Evolutionary conservation across 2,329 filamentous ascomycete genomes (phyloP).

Genomic region (Torrubiella hemipterigena): DNA sequence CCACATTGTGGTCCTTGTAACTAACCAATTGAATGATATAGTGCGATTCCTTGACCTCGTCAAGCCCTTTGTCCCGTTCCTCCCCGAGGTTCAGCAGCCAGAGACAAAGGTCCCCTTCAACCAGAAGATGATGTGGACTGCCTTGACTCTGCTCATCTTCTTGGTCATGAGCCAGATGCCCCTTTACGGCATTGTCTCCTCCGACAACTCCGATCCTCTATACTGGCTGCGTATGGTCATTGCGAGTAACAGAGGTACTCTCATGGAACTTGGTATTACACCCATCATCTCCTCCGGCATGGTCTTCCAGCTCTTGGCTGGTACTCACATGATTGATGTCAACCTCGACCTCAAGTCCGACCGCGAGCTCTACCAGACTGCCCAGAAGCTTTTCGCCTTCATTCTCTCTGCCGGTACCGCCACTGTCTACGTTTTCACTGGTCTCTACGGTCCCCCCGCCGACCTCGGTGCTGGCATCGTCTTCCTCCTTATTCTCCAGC

Average conservation of each 20-base stretch:
- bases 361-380: conserved; percentile 98
- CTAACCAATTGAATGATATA: too few relatives aligned
- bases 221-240: conserved; percentile 99
- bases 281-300: conserved; percentile 99
- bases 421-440: conserved; percentile 95
- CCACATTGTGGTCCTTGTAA: too few relatives aligned
- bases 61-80: conserved; percentile 98
- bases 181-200: conserved; percentile 97
- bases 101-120: conserved; percentile 99
- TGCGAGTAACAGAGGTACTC: conserved; percentile 92
- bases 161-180: conserved; percentile 99
- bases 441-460: conserved; percentile 91
- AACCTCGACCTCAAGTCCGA: conserved; percentile 99
- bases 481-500: conserved; percentile 94
- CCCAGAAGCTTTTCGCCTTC: conserved; percentile 97
- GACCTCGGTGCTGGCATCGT: conserved; percentile 97
- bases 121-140: conserved; percentile 94
- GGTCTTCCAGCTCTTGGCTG: conserved; percentile 99
- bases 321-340: conserved; percentile 99
- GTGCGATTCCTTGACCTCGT: conserved; percentile 99
- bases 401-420: conserved; percentile 96
- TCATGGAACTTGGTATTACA: conserved; percentile 95
- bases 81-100: conserved; percentile 96
- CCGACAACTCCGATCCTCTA: conserved; percentile 92
- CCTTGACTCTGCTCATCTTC: conserved; percentile 93